Evolutionary conservation across 1,284 basidiomycete species (phyloP).

Genomic region (Inonotus hispidus): DNA sequence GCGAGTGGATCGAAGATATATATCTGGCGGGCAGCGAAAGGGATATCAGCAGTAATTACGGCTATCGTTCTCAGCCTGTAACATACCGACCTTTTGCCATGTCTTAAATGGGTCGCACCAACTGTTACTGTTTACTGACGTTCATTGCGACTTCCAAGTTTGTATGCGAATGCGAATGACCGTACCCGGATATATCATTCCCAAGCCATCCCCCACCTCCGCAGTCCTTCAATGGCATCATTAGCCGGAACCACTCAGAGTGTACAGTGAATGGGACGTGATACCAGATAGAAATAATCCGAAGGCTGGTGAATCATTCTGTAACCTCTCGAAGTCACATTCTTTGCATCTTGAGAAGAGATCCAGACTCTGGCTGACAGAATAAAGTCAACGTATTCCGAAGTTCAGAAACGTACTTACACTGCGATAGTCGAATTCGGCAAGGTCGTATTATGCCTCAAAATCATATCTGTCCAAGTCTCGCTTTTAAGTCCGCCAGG

Average conservation of each 20-base stretch:
- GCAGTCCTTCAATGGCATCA: constrained; percentile 26
- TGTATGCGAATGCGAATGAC: not conserved
- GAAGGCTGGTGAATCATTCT: constrained; percentile 48
- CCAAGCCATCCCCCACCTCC: constrained; percentile 44
- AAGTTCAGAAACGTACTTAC: constrained; percentile 12
- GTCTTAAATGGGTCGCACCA: constrained; percentile 56
- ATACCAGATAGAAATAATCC: constrained; percentile 54
- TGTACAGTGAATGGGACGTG: constrained; percentile 36
- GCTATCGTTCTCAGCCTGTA: constrained; percentile 14
- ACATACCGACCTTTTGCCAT: constrained; percentile 37
- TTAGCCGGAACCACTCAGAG: constrained; percentile 24
- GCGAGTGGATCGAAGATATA: constrained; percentile 51
- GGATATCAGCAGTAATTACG: constrained; percentile 21
- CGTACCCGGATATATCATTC: constrained; percentile 8
- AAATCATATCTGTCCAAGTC: constrained; percentile 27
- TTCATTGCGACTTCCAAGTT: not conserved
- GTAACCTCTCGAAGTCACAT: constrained; percentile 44
- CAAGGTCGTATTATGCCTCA: constrained; percentile 30
- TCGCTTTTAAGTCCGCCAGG: not conserved
- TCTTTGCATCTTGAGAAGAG: constrained; percentile 31
- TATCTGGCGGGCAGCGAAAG: constrained; percentile 17
- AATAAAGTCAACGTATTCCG: not conserved
- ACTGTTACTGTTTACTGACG: constrained; percentile 19
- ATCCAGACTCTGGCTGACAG: constrained; percentile 37
- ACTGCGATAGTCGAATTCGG: constrained; percentile 35